Evolutionary conservation across 129 eudicot species (phyloP), one percentile per base, ranked within the genome.

Genomic region (Glebionis coronaria): DNA sequence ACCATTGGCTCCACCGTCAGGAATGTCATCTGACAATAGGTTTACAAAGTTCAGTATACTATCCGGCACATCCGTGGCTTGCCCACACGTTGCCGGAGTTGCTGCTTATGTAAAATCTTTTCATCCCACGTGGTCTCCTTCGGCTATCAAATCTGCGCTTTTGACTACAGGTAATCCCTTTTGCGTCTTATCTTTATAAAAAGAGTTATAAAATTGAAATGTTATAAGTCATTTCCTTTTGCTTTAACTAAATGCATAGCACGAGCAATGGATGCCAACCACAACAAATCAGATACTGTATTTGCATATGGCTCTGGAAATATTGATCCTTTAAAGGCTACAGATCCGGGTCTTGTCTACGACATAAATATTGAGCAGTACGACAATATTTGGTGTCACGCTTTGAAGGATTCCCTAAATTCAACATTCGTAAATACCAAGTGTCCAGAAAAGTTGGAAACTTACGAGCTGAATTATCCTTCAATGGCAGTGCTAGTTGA

Each of bases 231-330:
- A 0, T 18, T 4, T 11, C 19, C 19, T 1, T 53, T 53, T 18
- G 38, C 38, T 29, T 29, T 29, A 29, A 3, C 79, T 72, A n/a
- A 14, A 14, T 3, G 18, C 12, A 29, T 29, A 77, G 77, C 67
- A 4, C 13, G 54, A 50, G 12, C 12, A 5, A 68, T 68, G 52
- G 40, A 68, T n/a, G 1, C 25, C 25, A 23, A 23, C 25, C 25
- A n/a, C n/a, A n/a, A 23, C 51, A 50, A 56, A 12, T 14, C 67
- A 4, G 6, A 55, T 64, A 63, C 68, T 23, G 25, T 23, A 23
- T 23, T 23, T 23, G 25, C 25, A 35, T 77, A 77, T 45, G 81
- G 81, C 11, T 53, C 81, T 51, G 81, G 81, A n/a, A 72, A 76
- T 12, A 18, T 76, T 4, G 67, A 70, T 28, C 76, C 71, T 42